Conservation (phyloP, 1,139 yeast genomes). For the Blastobotrys apis region DNA sequence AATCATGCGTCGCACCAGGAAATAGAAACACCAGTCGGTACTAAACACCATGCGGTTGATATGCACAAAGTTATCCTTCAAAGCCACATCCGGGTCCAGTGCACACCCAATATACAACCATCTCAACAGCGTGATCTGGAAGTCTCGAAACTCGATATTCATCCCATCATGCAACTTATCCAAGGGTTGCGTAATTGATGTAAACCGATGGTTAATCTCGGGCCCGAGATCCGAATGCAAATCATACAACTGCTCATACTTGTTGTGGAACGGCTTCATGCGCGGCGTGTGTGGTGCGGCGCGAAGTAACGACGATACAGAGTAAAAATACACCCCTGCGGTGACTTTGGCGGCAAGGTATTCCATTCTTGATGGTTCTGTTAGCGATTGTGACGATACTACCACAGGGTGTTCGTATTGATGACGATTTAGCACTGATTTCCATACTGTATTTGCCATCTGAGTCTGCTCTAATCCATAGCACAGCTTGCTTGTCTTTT, state of each 20-base stretch:
- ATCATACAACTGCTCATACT: not conserved
- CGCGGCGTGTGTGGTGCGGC: not conserved
- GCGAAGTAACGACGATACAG: not conserved
- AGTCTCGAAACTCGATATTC: not conserved
- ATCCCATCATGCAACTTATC: not conserved
- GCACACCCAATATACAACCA: slow-evolving; percentile 9
- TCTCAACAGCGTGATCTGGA: not conserved
- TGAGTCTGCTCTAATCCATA: not conserved
- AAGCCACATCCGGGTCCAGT: slow-evolving; percentile 7
- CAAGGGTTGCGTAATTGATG: not conserved
- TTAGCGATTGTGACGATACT: not conserved
- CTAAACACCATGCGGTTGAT: slow-evolving; percentile 5
- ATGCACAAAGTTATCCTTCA: not conserved
- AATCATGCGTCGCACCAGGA: not conserved
- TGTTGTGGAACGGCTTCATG: not conserved
- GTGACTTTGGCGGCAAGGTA: too few relatives aligned
- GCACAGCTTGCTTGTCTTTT: not conserved
- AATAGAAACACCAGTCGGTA: slow-evolving; percentile 9
- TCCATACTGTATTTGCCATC: not conserved
- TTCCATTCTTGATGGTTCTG: not conserved
- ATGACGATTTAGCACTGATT: too few relatives aligned
- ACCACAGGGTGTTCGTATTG: too few relatives aligned
- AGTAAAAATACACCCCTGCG: too few relatives aligned
- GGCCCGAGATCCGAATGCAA: not conserved
- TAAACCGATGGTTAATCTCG: not conserved